Evolutionary conservation across 2,329 filamentous ascomycete species (phyloP).

Genomic region (Fusarium chaquense): DNA sequence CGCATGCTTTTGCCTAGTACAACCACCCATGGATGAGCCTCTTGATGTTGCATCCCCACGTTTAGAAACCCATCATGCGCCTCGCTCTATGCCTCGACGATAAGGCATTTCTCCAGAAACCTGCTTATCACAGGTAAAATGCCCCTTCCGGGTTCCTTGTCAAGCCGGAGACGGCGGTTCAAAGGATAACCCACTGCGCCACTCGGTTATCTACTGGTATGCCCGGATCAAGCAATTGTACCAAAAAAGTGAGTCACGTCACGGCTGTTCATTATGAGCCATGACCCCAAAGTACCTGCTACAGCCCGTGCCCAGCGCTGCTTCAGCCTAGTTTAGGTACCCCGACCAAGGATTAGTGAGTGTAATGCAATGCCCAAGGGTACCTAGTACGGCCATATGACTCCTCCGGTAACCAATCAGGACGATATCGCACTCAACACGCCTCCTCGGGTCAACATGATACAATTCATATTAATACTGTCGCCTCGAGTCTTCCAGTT

Average conservation of each 20-base stretch:
- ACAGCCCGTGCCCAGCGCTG: constrained; percentile 5
- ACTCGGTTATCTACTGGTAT: constrained; percentile 20
- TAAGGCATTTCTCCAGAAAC: constrained; percentile 28
- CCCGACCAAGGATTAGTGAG: constrained; percentile 4
- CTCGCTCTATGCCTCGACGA: constrained; percentile 35
- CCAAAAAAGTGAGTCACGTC: constrained; percentile 34
- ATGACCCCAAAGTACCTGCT: not conserved
- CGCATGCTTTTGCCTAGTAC: not conserved
- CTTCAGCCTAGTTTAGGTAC: constrained; percentile 22
- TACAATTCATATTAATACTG: constrained; percentile 36
- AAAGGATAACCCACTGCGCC: constrained; percentile 19
- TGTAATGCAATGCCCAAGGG: constrained; percentile 7
- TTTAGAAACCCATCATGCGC: constrained; percentile 32
- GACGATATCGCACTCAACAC: constrained; percentile 29
- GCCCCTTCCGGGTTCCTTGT: too few relatives aligned
- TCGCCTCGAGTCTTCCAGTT: constrained; percentile 39
- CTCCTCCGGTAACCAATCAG: constrained; percentile 44
- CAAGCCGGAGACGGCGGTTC: not conserved
- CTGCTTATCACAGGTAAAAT: constrained; percentile 20
- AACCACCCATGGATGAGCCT: not conserved
- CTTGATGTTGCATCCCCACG: not conserved
- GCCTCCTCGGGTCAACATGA: constrained; percentile 41
- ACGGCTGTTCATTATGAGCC: constrained; percentile 9
- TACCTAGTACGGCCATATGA: constrained; percentile 44
- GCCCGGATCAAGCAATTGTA: constrained; percentile 28